Percentiles rank a stretch among this genome's conserved stretches.
phyloP scores from a whole-genome alignment of 768 basidiomycete genomes.

The Galerina sulciceps region DNA sequence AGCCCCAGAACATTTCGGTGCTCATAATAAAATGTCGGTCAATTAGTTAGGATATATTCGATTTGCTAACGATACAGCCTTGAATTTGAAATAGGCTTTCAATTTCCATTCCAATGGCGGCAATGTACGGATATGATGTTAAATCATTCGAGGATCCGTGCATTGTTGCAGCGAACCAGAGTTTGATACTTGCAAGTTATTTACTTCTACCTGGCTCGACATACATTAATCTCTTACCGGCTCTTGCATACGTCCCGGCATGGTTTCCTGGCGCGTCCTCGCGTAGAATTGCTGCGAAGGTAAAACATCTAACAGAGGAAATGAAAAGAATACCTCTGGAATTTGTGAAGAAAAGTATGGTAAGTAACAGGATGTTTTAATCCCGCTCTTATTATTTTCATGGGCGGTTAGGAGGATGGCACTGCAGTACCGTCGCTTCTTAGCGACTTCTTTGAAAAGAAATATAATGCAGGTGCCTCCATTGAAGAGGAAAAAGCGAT shows the following conservation, averaged over 20 bases:
- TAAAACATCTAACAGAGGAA: slow-evolving; percentile 17
- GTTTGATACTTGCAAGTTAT: slow-evolving; percentile 24
- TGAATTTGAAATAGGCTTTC: not conserved
- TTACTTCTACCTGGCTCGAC: slow-evolving; percentile 12
- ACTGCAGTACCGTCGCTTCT: slow-evolving; percentile 10
- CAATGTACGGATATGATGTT: slow-evolving; percentile 5
- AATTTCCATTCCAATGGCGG: slow-evolving; percentile 1
- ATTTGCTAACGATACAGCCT: not conserved
- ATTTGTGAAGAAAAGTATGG: slow-evolving; percentile 4
- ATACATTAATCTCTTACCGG: slow-evolving; percentile 19
- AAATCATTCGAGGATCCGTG: slow-evolving; percentile 3
- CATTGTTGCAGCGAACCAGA: slow-evolving; percentile 6
- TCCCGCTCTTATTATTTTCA: not conserved
- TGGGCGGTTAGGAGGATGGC: slow-evolving; percentile 4
- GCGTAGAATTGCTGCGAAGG: slow-evolving; percentile 9
- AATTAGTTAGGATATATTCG: not conserved
- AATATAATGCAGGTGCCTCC: not conserved
- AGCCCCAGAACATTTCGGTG: not conserved
- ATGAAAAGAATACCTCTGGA: slow-evolving; percentile 15
- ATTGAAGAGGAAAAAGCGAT: slow-evolving; percentile 6
- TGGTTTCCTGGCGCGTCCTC: slow-evolving; percentile 23
- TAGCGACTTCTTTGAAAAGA: slow-evolving; percentile 8
- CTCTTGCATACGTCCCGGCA: slow-evolving; percentile 17
- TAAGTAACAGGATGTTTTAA: not conserved
- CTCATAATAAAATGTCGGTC: slow-evolving; percentile 9